These are phyloP conservation scores for Coccinonectria pachysandricola DNA, from an alignment of 2,329 filamentous ascomycete species.

Conservation along the genomic window DNA sequence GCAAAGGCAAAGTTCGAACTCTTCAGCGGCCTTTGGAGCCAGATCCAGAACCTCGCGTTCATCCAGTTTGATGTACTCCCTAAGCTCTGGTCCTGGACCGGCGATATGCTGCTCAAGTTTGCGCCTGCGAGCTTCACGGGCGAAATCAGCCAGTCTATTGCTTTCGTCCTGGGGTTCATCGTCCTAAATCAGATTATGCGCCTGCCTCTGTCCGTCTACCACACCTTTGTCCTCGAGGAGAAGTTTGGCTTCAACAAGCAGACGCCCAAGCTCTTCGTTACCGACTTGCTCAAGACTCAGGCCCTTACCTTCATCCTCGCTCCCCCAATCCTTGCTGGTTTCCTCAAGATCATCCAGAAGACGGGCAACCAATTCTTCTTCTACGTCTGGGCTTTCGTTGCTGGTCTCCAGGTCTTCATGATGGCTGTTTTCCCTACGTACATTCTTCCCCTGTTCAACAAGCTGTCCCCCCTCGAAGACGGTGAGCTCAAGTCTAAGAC, in stretches of 20 bases:
- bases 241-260: slow-evolving; percentile 99
- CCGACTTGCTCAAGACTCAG: slow-evolving; percentile 86
- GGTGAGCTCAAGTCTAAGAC: slow-evolving; percentile 82
- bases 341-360: slow-evolving; percentile 88
- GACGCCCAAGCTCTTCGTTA: slow-evolving; percentile 77
- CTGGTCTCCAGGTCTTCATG: slow-evolving; percentile 82
- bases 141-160: slow-evolving; percentile 85
- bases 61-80: slow-evolving; percentile 88
- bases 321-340: slow-evolving; percentile 80
- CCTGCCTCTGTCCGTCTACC: slow-evolving; percentile 77
- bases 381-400: slow-evolving; percentile 90
- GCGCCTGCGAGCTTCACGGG: slow-evolving; percentile 72
- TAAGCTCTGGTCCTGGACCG: slow-evolving; percentile 78
- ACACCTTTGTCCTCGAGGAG: slow-evolving; percentile 92
- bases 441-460: slow-evolving; percentile 96
- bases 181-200: slow-evolving; percentile 70
- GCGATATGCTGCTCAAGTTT: slow-evolving; percentile 61
- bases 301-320: slow-evolving; percentile 69
- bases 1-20: slow-evolving; percentile 89
- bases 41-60: slow-evolving; percentile 79
- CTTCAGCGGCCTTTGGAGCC: slow-evolving; percentile 69
- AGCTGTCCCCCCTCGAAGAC: slow-evolving; percentile 81
- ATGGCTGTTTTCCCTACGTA: slow-evolving; percentile 94
- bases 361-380: slow-evolving; percentile 95
- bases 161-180: slow-evolving; percentile 84